Percentiles rank a stretch among this genome's conserved stretches.
These are phyloP conservation scores for Irineochytrium annulatum DNA, from an alignment of 192 early-diverging fungal genomes.

Conservation along the genomic window DNA sequence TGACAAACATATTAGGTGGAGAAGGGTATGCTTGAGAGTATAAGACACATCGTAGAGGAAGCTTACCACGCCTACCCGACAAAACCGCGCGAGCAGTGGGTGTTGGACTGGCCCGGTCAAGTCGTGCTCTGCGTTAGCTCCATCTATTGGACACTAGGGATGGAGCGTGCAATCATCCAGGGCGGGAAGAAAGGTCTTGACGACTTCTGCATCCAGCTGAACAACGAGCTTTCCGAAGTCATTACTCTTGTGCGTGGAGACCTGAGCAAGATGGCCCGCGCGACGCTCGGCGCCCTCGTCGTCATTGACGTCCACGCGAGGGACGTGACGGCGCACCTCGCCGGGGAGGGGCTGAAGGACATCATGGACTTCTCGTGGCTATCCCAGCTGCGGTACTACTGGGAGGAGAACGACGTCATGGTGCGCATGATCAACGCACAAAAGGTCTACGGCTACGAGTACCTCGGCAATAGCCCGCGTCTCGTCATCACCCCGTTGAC, in stretches of 20 bases:
- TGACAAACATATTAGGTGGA: constrained; percentile 36
- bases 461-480: constrained; percentile 49
- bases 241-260: constrained; percentile 58
- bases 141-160: constrained; percentile 57
- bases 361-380: constrained; percentile 58
- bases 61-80: constrained; percentile 48
- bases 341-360: constrained; percentile 42
- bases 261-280: constrained; percentile 55
- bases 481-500: constrained; percentile 61
- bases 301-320: constrained; percentile 65
- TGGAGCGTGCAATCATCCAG: constrained; percentile 45
- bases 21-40: constrained; percentile 54
- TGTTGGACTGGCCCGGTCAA: constrained; percentile 64
- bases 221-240: constrained; percentile 51
- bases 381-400: constrained; percentile 59
- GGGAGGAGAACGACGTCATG: constrained; percentile 54
- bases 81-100: constrained; percentile 53
- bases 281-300: constrained; percentile 57
- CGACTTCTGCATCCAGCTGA: constrained; percentile 40
- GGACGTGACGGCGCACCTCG: constrained; percentile 49
- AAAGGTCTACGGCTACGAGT: constrained; percentile 57
- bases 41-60: constrained; percentile 41
- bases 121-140: constrained; percentile 57
- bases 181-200: constrained; percentile 55
- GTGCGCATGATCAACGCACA: constrained; percentile 63